phyloP scores from a whole-genome alignment of 1,139 yeast species.

The Hemisphaericaspora lyxosophila region DNA sequence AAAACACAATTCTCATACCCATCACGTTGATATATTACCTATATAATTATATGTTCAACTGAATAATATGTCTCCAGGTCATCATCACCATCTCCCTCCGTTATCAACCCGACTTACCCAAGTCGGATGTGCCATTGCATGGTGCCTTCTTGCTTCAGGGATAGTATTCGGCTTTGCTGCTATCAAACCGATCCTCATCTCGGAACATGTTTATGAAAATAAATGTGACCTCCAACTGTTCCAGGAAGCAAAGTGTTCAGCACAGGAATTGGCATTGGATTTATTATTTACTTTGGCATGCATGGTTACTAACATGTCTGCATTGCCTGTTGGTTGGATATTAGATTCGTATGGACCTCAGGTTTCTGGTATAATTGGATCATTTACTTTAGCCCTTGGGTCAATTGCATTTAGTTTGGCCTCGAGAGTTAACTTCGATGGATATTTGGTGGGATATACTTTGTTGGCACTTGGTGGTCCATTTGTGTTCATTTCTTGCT shows the following conservation, averaged over 20 bases:
- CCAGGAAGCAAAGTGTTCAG: slow-evolving; percentile 49
- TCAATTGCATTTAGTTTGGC: slow-evolving; percentile 46
- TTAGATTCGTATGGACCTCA: slow-evolving; percentile 81
- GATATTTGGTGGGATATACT: slow-evolving; percentile 41
- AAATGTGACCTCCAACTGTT: slow-evolving; percentile 41
- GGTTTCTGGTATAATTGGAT: slow-evolving; percentile 73
- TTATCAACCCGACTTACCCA: slow-evolving; percentile 25
- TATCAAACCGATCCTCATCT: slow-evolving; percentile 73
- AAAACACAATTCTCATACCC: too few relatives aligned
- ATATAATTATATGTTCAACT: too few relatives aligned
- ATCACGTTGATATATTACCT: too few relatives aligned
- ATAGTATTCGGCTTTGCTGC: slow-evolving; percentile 96
- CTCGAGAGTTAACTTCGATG: slow-evolving; percentile 30
- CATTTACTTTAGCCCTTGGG: slow-evolving; percentile 55
- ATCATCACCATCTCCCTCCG: slow-evolving; percentile 14
- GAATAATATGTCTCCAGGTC: neutral
- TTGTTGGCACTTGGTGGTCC: slow-evolving; percentile 48
- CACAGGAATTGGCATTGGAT: slow-evolving; percentile 79
- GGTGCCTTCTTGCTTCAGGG: slow-evolving; percentile 93
- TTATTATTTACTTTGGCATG: slow-evolving; percentile 84
- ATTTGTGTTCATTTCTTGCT: slow-evolving; percentile 46
- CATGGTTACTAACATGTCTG: slow-evolving; percentile 80
- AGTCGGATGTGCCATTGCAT: slow-evolving; percentile 62
- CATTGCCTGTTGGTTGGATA: slow-evolving; percentile 76
- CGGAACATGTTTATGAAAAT: slow-evolving; percentile 72